Evolutionary conservation across 108 stramenopile species (phyloP), one percentile per base, ranked within the genome.

Genomic region (Asterionellopsis glacialis): DNA sequence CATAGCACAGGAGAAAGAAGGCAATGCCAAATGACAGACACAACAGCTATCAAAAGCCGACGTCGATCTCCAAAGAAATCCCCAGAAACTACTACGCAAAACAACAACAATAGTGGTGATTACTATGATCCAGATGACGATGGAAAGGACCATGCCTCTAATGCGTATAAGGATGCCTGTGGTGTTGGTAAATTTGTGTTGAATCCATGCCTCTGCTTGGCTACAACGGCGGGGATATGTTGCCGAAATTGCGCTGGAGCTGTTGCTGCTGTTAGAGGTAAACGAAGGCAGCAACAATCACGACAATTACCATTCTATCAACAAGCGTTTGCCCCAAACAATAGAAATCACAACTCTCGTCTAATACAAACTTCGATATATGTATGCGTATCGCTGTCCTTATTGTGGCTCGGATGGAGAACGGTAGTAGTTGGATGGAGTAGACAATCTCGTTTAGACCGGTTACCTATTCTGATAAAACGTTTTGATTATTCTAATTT

Each of bases 171-270:
- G 15, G 59, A 38, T 55, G 56, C 73, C 7, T 74, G 73, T 38
- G 57, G 62, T 45, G 33, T 67, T 21, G 73, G 73, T 22, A 66
- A 67, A 57, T 67, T 74, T 47, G 47, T 68, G 12, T 50, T 74
- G 66, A 74, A 74, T 67, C 65, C 73, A 10, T 74, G 73, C 55
- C 57, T 59, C 0, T 74, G 73, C 7, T 5, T 33, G 33, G 33
- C 33, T 33, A 33, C 33, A 7, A 33, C 33, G 7, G 33, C 33
- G 7, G 33, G 33, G 7, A 33, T 51, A 42, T 74, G 45, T 38
- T 59, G 49, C 12, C 15, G 15, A 21, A 3, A 6, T 25, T 53
- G 24, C 5, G 21, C 4, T 24, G 14, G 52, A 25, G 22, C 15
- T 11, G 24, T 24, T 15, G 24, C 14, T 15, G 52, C 21, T 3